Conservation (phyloP, 1,284 basidiomycete genomes). For the Naganishia sp. region DNA sequence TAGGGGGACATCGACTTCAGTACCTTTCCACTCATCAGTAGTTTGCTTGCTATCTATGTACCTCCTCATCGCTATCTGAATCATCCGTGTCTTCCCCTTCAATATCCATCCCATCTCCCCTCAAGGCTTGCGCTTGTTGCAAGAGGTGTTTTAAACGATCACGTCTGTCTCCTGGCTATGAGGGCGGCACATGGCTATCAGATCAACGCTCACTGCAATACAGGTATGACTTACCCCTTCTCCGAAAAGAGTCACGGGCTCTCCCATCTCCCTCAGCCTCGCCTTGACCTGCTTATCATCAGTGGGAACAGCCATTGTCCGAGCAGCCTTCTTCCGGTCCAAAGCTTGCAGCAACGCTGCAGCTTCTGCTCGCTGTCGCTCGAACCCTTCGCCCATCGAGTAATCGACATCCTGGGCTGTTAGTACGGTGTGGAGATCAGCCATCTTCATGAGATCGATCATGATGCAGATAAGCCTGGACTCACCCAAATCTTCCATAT, state of each 20-base stretch:
- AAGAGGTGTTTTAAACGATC: slow-evolving; percentile 91
- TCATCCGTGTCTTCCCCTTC: slow-evolving; percentile 58
- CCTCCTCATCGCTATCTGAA: slow-evolving; percentile 54
- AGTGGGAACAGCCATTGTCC: slow-evolving; percentile 91
- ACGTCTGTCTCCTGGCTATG: slow-evolving; percentile 63
- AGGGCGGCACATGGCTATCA: neutral
- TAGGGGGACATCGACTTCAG: slow-evolving; percentile 12
- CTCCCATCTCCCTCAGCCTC: slow-evolving; percentile 84
- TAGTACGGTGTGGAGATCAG: neutral
- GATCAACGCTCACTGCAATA: slow-evolving; percentile 8
- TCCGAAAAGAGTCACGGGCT: slow-evolving; percentile 95
- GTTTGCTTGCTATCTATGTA: neutral
- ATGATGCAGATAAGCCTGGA: neutral
- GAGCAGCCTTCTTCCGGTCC: slow-evolving; percentile 92
- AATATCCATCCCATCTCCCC: slow-evolving; percentile 65
- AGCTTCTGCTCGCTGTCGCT: slow-evolving; percentile 58
- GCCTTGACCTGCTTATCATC: slow-evolving; percentile 91
- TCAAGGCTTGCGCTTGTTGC: slow-evolving; percentile 80
- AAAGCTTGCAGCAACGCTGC: slow-evolving; percentile 83
- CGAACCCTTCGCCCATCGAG: slow-evolving; percentile 51
- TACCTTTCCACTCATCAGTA: neutral
- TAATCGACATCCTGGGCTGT: slow-evolving; percentile 49
- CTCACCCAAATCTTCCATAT: slow-evolving; percentile 26
- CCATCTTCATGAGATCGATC: neutral
- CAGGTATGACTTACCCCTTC: slow-evolving; percentile 71